Evolutionary conservation across 2,329 filamentous ascomycete genomes (phyloP).

Genomic region (Xylaria multiplex): DNA sequence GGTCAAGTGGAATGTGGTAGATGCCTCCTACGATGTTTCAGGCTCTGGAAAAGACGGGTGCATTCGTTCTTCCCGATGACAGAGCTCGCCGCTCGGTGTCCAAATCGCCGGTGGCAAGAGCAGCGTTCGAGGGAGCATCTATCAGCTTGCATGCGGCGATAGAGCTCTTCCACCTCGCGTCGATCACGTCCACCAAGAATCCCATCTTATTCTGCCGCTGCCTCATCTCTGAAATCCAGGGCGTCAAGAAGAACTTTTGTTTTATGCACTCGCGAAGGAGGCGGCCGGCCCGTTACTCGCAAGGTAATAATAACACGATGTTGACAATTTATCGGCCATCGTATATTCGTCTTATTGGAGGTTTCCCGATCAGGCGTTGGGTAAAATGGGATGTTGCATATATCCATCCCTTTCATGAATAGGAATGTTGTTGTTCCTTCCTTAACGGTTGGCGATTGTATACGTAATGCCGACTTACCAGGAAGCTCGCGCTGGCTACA

Average conservation of each 20-base stretch:
- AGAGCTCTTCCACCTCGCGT: slow-evolving; percentile 92
- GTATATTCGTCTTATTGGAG: not conserved
- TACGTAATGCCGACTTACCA: too few species aligned
- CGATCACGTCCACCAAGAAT: slow-evolving; percentile 89
- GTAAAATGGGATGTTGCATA: too few species aligned
- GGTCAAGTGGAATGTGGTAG: slow-evolving; percentile 1
- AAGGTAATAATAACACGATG: not conserved
- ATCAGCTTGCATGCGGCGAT: slow-evolving; percentile 90
- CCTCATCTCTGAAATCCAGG: slow-evolving; percentile 95
- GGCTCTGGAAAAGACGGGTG: not conserved
- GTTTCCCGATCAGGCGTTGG: not conserved
- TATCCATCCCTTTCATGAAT: too few species aligned
- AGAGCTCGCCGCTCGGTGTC: slow-evolving; percentile 87
- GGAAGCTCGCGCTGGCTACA: too few species aligned
- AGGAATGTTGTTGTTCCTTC: too few species aligned
- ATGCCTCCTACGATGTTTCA: slow-evolving; percentile 6
- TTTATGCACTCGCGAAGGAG: not conserved
- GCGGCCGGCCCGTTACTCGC: not conserved
- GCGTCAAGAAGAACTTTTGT: slow-evolving; percentile 89
- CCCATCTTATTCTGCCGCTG: slow-evolving; percentile 88
- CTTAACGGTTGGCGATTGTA: too few species aligned
- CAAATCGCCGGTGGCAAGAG: slow-evolving; percentile 76
- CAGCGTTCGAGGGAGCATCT: slow-evolving; percentile 88
- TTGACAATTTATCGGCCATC: not conserved
- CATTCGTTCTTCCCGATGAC: not conserved